Conservation (phyloP, 2,329 filamentous ascomycete species). For the Trichoderma sp. region DNA sequence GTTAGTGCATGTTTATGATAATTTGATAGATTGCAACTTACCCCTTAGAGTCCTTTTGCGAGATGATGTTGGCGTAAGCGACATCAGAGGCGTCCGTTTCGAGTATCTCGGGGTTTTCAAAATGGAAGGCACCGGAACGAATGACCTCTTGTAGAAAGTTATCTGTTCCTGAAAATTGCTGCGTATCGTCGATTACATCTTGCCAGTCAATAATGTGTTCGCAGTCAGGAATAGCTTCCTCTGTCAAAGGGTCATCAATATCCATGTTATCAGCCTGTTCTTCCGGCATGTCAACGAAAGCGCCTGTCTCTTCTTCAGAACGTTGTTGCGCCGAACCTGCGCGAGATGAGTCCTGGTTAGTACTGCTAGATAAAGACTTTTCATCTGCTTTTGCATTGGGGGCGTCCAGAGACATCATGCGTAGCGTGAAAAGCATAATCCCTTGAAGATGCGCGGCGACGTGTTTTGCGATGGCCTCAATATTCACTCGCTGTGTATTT, state of each 20-base stretch:
- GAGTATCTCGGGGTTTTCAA: too few species aligned
- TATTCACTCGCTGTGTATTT: background rate
- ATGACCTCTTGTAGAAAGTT: conserved; percentile 2
- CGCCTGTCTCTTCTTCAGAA: background rate
- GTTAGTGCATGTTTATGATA: background rate
- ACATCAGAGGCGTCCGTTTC: too few species aligned
- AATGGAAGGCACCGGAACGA: conserved; percentile 3
- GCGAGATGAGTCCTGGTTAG: background rate
- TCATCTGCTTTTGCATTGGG: background rate
- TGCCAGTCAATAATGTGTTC: conserved; percentile 5
- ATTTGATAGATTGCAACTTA: background rate
- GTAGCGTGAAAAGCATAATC: conserved; percentile 4
- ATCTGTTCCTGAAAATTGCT: background rate
- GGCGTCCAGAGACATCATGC: background rate
- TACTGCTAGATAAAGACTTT: background rate
- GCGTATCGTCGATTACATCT: background rate
- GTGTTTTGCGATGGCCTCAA: background rate
- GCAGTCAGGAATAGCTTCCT: background rate
- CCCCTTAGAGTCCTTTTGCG: background rate
- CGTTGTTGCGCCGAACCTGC: background rate
- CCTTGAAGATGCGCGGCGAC: conserved; percentile 9
- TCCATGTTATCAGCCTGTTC: background rate
- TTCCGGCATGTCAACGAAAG: fast-evolving
- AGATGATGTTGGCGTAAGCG: too few species aligned
- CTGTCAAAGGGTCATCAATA: background rate